Evolutionary conservation across 345 rosid species (phyloP), one percentile per base, ranked within the genome.

Genomic region (Linum trigynum): DNA sequence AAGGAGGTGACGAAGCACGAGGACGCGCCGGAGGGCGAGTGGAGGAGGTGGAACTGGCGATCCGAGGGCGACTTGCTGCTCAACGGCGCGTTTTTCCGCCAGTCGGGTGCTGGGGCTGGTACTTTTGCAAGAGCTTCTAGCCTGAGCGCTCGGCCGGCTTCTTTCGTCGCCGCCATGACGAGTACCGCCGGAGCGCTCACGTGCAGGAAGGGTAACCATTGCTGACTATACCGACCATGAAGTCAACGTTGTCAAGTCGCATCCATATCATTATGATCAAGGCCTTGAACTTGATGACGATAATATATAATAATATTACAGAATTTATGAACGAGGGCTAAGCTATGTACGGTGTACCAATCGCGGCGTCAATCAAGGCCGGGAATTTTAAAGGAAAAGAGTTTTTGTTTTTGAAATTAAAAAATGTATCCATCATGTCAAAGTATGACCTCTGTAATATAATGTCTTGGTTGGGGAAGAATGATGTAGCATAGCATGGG

Each of bases 1-100:
- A 72, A 72, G 53, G 71, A 72, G 64, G 74, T 72, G 58, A 72
- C 76, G 3, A 72, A 72, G 17, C 67, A 72, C 37, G 76, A 72
- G 64, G 65, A 72, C 64, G 76, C 76, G 39, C 68, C 76, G 5
- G 76, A 67, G 48, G 57, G 63, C 37, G 71, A 72, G 43, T 72
- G 76, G 76, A 72, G 68, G 3, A 36, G n/a, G 35, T 72, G 76
- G 76, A 72, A 72, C 61, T 72, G 71, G 76, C 63, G 76, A 40
- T 72, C 76, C 2, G 67, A 72, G 55, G 76, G 76, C 15, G 76
- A 72, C 57, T 61, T 67, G 42, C 3, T 67, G 32, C 43, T 67
- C 32, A 72, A 72, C 23, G 76, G 71, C 7, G 76, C 76, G 6
- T 72, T 63, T 6, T 72, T 72, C 65, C 37, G 68, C 32, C 65